These are phyloP conservation scores for Vanderwaltozyma polyspora DNA, from an alignment of 805 yeast genomes.

Conservation along the genomic window DNA sequence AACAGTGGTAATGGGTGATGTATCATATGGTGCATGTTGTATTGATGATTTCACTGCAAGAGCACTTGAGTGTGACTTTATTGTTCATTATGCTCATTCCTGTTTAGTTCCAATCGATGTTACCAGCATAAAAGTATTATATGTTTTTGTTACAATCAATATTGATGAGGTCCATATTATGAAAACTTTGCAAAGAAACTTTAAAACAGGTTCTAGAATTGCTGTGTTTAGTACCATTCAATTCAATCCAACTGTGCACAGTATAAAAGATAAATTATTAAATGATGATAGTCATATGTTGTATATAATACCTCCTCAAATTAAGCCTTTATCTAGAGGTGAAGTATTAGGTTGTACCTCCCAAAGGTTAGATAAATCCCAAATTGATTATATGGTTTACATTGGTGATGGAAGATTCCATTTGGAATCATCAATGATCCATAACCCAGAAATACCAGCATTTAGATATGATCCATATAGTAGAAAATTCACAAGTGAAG, in stretches of 20 bases:
- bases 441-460: constrained; percentile 87
- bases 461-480: constrained; percentile 92
- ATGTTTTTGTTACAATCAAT: constrained; percentile 86
- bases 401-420: constrained; percentile 96
- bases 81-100: constrained; percentile 94
- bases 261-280: constrained; percentile 51
- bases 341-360: constrained; percentile 96
- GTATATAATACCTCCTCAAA: constrained; percentile 75
- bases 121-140: constrained; percentile 82
- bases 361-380: constrained; percentile 55
- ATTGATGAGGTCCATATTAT: constrained; percentile 76
- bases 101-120: constrained; percentile 93
- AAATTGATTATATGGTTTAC: constrained; percentile 72
- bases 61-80: constrained; percentile 84
- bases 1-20: constrained; percentile 95
- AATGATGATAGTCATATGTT: constrained; percentile 37
- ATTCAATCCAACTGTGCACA: constrained; percentile 88
- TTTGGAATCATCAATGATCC: constrained; percentile 92
- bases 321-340: constrained; percentile 85
- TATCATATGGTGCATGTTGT: constrained; percentile 97
- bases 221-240: constrained; percentile 95
- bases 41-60: constrained; percentile 94
- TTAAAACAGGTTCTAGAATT: constrained; percentile 48
- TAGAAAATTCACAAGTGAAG: constrained; percentile 79
- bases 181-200: constrained; percentile 64